Percentiles rank a stretch among this genome's conserved stretches.
Conservation (phyloP, 805 yeast genomes). For the Candida parachauliodes region DNA sequence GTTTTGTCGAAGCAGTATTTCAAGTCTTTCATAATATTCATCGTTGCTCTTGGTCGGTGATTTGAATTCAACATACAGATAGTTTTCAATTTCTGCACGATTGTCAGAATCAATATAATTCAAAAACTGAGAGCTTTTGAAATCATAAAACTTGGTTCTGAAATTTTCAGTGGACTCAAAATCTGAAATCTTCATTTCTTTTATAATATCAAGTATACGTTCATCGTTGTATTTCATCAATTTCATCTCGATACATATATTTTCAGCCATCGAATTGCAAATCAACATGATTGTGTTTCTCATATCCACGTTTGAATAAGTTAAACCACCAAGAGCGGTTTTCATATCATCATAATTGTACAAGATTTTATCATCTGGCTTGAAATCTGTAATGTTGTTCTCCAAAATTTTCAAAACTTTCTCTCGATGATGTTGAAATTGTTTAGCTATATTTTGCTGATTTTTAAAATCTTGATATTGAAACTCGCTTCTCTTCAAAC, state of each 20-base stretch:
- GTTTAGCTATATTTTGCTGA: conserved; percentile 4
- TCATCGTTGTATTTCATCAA: conserved; percentile 12
- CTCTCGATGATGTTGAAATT: conserved; percentile 2
- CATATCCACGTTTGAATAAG: conserved; percentile 17
- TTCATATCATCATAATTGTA: conserved; percentile 2
- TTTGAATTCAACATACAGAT: conserved; percentile 12
- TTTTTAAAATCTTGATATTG: conserved; percentile 6
- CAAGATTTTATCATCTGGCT: background rate
- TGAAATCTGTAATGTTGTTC: conserved; percentile 1
- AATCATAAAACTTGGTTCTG: conserved; percentile 20
- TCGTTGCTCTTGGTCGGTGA: conserved; percentile 13
- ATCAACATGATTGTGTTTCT: conserved; percentile 21
- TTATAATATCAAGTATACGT: conserved; percentile 17
- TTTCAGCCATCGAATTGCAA: conserved; percentile 20
- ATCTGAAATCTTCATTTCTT: conserved; percentile 13
- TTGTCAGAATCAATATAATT: conserved; percentile 31
- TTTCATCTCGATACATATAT: conserved; percentile 28
- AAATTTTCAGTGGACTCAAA: conserved; percentile 23
- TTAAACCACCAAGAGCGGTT: background rate
- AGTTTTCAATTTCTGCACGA: conserved; percentile 14
- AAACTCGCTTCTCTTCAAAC: background rate
- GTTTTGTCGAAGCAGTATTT: conserved; percentile 15
- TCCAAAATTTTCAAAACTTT: conserved; percentile 6
- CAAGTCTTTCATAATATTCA: conserved; percentile 20
- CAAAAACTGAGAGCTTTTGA: conserved; percentile 30